These are phyloP conservation scores for Kodamaea hsintzibuensis DNA, from an alignment of 805 yeast species.

Conservation along the genomic window DNA sequence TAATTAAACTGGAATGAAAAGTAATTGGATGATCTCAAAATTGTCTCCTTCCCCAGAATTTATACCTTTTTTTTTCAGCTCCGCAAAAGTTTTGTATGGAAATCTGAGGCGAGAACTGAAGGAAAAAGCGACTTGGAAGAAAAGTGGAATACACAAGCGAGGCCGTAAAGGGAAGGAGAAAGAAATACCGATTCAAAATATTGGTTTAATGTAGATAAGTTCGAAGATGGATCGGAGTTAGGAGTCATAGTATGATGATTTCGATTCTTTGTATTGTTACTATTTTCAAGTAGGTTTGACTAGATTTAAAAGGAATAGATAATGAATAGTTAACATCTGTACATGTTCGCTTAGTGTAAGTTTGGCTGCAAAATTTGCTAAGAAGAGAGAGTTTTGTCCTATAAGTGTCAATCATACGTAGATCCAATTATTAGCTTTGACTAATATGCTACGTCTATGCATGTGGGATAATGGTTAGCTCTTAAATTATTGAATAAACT, in stretches of 20 bases:
- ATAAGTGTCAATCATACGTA: background rate
- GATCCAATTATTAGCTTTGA: too few relatives aligned
- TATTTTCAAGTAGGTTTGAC: too few relatives aligned
- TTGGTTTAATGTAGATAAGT: background rate
- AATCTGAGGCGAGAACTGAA: constrained; percentile 1
- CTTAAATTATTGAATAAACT: too few relatives aligned
- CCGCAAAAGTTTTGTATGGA: background rate
- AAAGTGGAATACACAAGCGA: background rate
- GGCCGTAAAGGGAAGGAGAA: background rate
- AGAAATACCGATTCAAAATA: background rate
- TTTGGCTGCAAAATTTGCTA: background rate
- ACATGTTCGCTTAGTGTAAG: background rate
- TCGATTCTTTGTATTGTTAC: too few relatives aligned
- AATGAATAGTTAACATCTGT: background rate
- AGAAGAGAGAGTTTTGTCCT: background rate
- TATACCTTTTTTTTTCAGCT: background rate
- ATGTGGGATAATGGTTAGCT: too few relatives aligned
- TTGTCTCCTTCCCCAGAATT: constrained; percentile 3
- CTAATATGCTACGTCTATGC: too few relatives aligned
- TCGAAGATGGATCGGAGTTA: too few relatives aligned
- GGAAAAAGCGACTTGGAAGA: background rate
- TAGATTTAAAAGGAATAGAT: too few relatives aligned
- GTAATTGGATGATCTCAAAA: background rate
- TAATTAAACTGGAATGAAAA: constrained; percentile 1
- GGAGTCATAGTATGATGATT: too few relatives aligned